phyloP scores from a whole-genome alignment of 345 rosid species.

The Boechera retrofracta region DNA sequence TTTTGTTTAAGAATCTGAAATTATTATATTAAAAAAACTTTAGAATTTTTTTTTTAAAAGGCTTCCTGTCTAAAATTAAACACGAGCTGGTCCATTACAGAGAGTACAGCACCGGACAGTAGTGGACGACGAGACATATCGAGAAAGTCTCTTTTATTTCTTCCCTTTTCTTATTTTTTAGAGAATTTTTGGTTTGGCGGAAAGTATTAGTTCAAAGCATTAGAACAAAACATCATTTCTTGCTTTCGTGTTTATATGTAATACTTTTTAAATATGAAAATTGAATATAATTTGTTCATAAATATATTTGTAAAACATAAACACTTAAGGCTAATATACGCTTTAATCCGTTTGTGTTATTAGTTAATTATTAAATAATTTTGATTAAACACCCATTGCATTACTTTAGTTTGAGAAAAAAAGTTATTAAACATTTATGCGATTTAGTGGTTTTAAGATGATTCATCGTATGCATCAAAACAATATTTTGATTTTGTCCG shows the following conservation, averaged over 20 bases:
- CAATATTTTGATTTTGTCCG: too few relatives aligned
- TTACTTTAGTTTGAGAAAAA: too few relatives aligned
- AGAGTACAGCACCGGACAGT: constrained; percentile 21
- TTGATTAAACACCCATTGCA: neutral
- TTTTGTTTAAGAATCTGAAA: constrained; percentile 9
- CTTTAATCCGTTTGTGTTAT: neutral
- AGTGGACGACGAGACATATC: constrained; percentile 37
- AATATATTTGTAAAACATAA: neutral
- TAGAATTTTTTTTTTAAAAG: neutral
- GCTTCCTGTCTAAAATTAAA: neutral
- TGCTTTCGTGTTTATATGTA: constrained; percentile 2
- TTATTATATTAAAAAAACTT: neutral
- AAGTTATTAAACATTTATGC: too few relatives aligned
- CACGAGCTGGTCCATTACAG: constrained; percentile 25
- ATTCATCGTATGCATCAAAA: too few relatives aligned
- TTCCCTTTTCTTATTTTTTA: neutral
- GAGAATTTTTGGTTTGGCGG: neutral
- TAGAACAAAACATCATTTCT: constrained; percentile 33
- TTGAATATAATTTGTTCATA: neutral
- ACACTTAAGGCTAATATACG: neutral
- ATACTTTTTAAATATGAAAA: neutral
- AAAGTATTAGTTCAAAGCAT: constrained; percentile 19
- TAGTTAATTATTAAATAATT: neutral
- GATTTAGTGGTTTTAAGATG: too few relatives aligned
- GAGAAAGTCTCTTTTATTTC: constrained; percentile 22